Evolutionary conservation across 2,329 filamentous ascomycete genomes (phyloP), one percentile per base, ranked within the genome.

Genomic region (Aspergillus sp.): DNA sequence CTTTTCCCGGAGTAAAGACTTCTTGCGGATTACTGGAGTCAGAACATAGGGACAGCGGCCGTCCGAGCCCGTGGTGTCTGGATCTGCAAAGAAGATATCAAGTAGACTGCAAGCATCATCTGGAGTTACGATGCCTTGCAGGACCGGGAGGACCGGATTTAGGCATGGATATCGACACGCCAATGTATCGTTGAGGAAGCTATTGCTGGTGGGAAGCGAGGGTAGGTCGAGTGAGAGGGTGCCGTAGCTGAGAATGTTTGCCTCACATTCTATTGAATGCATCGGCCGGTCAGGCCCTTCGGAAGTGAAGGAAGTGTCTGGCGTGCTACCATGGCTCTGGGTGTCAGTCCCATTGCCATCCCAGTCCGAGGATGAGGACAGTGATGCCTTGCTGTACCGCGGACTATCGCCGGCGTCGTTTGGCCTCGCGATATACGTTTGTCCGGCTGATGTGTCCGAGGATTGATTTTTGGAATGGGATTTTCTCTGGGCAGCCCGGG

Each of bases 21-120:
- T 73, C 58, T 75, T 79, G 17, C 79, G 73, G 45, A 82, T 76
- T 52, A 82, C 73, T 20, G 77, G 71, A 0, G 78, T 79, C 19
- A 82, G 69, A 15, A 82, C 76, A 57, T 81, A 81, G 0, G 80
- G 79, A 4, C 79, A 82, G 0, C 77, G 74, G 39, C 72, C 76
- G 13, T 75, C 73, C 57, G 80, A 15, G 22, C 8, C 19, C 79
- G 0, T 79, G 66, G 3, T 76, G 77, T 33, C 51, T 22, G 47
- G 53, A 71, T 77, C 3, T 75, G 77, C 0, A 57, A 82, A 74
- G 60, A 79, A 82, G 1, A 80, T 73, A 49, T 82, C 79, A 2
- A 82, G 69, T 12, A 82, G 71, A 24, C 81, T 76, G 51, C 77
- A 80, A 0, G 79, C 80, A 2, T 80, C 65, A 20, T 62, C 59